Conservation (phyloP, 129 eudicot species). For the Scalesia atractyloides region DNA sequence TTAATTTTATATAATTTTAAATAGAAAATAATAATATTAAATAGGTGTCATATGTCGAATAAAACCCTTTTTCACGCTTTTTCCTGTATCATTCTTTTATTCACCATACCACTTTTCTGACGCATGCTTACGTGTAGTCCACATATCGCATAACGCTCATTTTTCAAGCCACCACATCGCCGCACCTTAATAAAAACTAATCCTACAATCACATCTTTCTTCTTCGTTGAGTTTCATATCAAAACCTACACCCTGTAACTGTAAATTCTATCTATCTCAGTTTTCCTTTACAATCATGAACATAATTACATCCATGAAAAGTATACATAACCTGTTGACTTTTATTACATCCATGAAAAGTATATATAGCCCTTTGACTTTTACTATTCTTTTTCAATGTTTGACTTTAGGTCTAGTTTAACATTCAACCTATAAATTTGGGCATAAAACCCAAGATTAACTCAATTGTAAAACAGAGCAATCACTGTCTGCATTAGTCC, state of each 20-base stretch:
- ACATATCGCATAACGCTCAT: too few species aligned
- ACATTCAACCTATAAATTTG: too few species aligned
- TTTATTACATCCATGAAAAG: neutral
- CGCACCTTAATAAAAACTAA: neutral
- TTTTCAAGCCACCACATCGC: too few species aligned
- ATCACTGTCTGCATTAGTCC: conserved; percentile 31
- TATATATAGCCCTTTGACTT: conserved; percentile 10
- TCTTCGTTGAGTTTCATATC: neutral
- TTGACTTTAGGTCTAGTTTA: conserved; percentile 17
- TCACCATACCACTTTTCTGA: too few species aligned
- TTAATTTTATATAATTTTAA: too few species aligned
- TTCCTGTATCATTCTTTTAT: too few species aligned
- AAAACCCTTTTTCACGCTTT: too few species aligned
- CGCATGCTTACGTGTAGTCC: too few species aligned
- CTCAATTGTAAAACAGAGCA: conserved; percentile 30
- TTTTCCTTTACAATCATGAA: too few species aligned
- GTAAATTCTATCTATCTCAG: neutral
- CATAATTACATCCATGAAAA: neutral
- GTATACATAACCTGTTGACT: conserved; percentile 12
- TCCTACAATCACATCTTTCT: neutral
- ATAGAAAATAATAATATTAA: too few species aligned
- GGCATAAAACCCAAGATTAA: conserved; percentile 34
- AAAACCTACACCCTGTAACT: neutral
- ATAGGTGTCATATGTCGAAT: too few species aligned
- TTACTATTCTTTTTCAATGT: neutral